These are phyloP conservation scores for Hemisphaericaspora lyxosophila DNA, from an alignment of 1,139 yeast genomes.

Conservation along the genomic window DNA sequence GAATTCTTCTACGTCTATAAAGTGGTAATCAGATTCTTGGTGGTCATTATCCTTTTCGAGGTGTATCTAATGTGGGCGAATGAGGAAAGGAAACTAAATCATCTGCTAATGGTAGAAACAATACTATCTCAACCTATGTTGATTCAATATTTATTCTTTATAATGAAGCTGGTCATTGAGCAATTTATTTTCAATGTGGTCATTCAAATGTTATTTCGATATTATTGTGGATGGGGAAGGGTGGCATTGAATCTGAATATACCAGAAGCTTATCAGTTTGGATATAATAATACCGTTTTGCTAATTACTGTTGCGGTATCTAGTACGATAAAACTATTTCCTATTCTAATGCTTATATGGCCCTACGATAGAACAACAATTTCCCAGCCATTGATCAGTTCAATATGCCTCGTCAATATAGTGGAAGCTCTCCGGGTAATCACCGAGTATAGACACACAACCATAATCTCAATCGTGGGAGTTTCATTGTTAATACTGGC, in stretches of 20 bases:
- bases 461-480: background rate
- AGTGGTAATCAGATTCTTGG: slow-evolving; percentile 48
- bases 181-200: slow-evolving; percentile 52
- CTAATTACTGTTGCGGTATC: slow-evolving; percentile 73
- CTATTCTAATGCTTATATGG: slow-evolving; percentile 96
- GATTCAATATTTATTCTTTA: slow-evolving; percentile 66
- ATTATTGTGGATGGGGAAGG: slow-evolving; percentile 32
- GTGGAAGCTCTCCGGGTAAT: slow-evolving; percentile 66
- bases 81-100: slow-evolving; percentile 59
- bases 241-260: slow-evolving; percentile 14
- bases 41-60: slow-evolving; percentile 76
- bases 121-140: slow-evolving; percentile 48
- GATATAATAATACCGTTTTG: slow-evolving; percentile 40
- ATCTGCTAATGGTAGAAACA: slow-evolving; percentile 24
- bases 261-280: slow-evolving; percentile 22
- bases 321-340: slow-evolving; percentile 77
- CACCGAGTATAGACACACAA: slow-evolving; percentile 6
- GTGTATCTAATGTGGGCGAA: slow-evolving; percentile 92
- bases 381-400: slow-evolving; percentile 59
- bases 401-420: slow-evolving; percentile 61
- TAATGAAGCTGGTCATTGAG: slow-evolving; percentile 61
- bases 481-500: background rate
- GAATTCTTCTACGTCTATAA: slow-evolving; percentile 18
- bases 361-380: slow-evolving; percentile 76
- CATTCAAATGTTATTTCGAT: slow-evolving; percentile 44